phyloP scores from a whole-genome alignment of 192 early-diverging fungal species.

The Coemansia sp. region DNA sequence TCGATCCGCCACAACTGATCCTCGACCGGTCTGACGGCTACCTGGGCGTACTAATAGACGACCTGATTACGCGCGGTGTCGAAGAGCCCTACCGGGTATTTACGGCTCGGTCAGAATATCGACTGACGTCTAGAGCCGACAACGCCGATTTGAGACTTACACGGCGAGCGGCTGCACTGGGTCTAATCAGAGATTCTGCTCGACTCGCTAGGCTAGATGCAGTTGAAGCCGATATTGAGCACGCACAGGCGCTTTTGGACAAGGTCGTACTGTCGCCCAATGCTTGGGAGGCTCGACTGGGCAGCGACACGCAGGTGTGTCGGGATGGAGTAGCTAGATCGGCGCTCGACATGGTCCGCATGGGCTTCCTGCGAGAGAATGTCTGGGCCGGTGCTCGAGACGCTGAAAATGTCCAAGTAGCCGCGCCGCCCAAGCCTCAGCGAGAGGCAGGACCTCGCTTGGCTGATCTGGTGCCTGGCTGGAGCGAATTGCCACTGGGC shows the following conservation, averaged over 20 bases:
- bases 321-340: slow-evolving; percentile 42
- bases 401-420: slow-evolving; percentile 12
- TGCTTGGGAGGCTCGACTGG: slow-evolving; percentile 55
- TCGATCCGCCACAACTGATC: slow-evolving; percentile 53
- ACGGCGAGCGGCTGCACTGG: slow-evolving; percentile 62
- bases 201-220: slow-evolving; percentile 39
- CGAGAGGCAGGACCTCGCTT: slow-evolving; percentile 7
- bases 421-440: background rate
- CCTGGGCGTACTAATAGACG: slow-evolving; percentile 79
- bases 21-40: slow-evolving; percentile 77
- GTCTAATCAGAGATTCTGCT: slow-evolving; percentile 50
- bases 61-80: slow-evolving; percentile 77
- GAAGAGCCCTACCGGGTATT: slow-evolving; percentile 82
- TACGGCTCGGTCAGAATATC: slow-evolving; percentile 79
- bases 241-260: slow-evolving; percentile 55
- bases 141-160: slow-evolving; percentile 79
- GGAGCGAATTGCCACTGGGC: slow-evolving; percentile 53
- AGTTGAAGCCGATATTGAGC: slow-evolving; percentile 50
- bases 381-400: slow-evolving; percentile 44
- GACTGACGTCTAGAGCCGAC: slow-evolving; percentile 71
- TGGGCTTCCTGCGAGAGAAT: slow-evolving; percentile 44
- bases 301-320: slow-evolving; percentile 25
- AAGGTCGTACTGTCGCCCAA: slow-evolving; percentile 52
- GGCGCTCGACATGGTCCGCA: slow-evolving; percentile 55
- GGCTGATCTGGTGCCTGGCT: slow-evolving; percentile 55